These are phyloP conservation scores for Asterella californica DNA, from an alignment of 225 moss, liverwort and hornwort genomes.

Conservation along the genomic window DNA sequence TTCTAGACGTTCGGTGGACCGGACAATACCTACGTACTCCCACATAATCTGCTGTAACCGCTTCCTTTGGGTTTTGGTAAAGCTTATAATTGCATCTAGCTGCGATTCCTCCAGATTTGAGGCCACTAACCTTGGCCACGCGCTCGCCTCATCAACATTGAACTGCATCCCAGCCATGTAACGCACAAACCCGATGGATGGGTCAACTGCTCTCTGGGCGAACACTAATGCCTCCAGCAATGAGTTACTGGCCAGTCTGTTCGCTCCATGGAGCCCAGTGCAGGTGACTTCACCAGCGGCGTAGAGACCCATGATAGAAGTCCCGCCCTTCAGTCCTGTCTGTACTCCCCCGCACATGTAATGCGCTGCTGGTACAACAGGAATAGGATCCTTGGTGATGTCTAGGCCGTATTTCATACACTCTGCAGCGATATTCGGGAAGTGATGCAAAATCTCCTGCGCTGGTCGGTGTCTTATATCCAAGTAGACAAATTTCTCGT, in stretches of 20 bases:
- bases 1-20: conserved; percentile 85
- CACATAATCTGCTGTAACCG: conserved; percentile 92
- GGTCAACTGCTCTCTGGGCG: conserved; percentile 94
- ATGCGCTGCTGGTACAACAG: conserved; percentile 97
- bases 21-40: conserved; percentile 98
- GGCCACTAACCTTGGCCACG: conserved; percentile 69
- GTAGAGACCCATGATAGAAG: conserved; percentile 83
- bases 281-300: conserved; percentile 98
- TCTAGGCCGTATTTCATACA: conserved; percentile 91
- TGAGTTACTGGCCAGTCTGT: conserved; percentile 96
- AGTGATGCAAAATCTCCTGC: conserved; percentile 75
- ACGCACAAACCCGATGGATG: conserved; percentile 78
- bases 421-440: conserved; percentile 94
- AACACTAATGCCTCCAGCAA: conserved; percentile 93
- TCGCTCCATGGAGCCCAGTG: conserved; percentile 95
- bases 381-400: conserved; percentile 84
- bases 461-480: conserved; percentile 93
- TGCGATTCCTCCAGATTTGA: conserved; percentile 38
- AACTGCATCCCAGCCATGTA: conserved; percentile 62
- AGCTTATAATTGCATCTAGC: conserved; percentile 54
- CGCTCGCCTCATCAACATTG: conserved; percentile 75
- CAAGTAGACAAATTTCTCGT: conserved; percentile 82
- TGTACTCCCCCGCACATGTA: conserved; percentile 99
- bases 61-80: conserved; percentile 69
- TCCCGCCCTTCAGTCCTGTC: conserved; percentile 85